Evolutionary conservation across 768 basidiomycete genomes (phyloP).

Genomic region (Pleurotus djamor): DNA sequence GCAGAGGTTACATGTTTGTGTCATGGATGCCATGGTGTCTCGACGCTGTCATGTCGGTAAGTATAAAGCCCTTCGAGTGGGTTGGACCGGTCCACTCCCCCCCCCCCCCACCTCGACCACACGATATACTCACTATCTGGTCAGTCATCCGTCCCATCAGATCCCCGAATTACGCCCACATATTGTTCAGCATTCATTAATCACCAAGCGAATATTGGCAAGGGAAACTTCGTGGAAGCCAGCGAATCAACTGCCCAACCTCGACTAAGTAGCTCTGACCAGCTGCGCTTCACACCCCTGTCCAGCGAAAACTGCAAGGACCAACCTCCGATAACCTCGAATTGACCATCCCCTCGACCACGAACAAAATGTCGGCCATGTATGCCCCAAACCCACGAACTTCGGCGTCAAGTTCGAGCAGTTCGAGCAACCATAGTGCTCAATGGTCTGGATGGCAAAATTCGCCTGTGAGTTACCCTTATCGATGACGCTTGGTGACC

Average conservation of each 20-base stretch:
- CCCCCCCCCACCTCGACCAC: no score
- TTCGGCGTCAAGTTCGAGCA: constrained; percentile 6
- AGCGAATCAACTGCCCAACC: neutral
- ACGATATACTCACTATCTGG: no score
- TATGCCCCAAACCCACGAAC: constrained; percentile 4
- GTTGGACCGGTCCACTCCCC: no score
- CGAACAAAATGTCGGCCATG: neutral
- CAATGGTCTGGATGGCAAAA: constrained; percentile 5
- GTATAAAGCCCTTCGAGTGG: no score
- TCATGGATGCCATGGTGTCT: no score
- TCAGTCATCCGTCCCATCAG: neutral
- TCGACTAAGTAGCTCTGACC: neutral
- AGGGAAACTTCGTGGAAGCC: neutral
- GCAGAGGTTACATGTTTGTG: no score
- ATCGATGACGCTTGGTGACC: neutral
- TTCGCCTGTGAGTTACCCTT: neutral
- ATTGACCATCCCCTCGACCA: neutral
- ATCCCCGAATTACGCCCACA: neutral
- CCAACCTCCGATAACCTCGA: neutral
- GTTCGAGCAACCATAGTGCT: constrained; percentile 7
- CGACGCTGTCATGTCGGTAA: no score
- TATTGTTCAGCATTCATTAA: neutral
- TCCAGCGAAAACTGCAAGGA: neutral
- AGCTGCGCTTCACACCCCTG: neutral
- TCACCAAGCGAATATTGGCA: neutral